These are phyloP conservation scores for Aspergillus ostianus DNA, from an alignment of 495 filamentous ascomycete genomes.

Conservation along the genomic window DNA sequence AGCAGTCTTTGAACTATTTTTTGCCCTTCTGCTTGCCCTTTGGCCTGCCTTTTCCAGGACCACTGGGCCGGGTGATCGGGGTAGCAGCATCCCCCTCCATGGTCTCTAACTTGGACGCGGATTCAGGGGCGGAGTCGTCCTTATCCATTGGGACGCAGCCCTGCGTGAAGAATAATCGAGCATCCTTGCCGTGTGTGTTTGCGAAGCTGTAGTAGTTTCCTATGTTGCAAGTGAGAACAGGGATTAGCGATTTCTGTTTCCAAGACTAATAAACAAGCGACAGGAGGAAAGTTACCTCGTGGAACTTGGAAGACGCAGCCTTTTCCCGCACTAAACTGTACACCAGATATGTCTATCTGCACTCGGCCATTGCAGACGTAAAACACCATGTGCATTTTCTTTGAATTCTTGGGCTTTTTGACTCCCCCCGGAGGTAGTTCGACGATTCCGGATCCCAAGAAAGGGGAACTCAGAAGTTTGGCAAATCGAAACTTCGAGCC, in stretches of 20 bases:
- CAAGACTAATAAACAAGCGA: background rate
- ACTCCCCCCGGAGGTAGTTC: conserved; percentile 77
- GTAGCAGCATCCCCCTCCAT: conserved; percentile 31
- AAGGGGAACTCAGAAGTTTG: conserved; percentile 78
- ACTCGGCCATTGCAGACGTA: conserved; percentile 81
- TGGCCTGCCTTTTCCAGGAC: conserved; percentile 34
- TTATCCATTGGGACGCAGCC: conserved; percentile 55
- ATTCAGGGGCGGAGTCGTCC: conserved; percentile 26
- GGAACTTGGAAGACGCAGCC: conserved; percentile 93
- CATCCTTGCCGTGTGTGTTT: conserved; percentile 65
- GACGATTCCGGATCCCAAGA: conserved; percentile 85
- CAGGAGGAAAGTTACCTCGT: conserved; percentile 64
- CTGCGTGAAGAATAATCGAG: conserved; percentile 82
- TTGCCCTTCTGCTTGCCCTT: conserved; percentile 41
- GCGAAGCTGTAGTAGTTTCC: conserved; percentile 83
- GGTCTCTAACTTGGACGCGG: conserved; percentile 25
- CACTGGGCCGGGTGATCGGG: conserved; percentile 17
- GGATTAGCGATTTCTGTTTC: background rate
- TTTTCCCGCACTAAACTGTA: conserved; percentile 76
- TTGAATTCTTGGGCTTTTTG: conserved; percentile 85
- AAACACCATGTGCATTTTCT: conserved; percentile 94
- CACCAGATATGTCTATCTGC: conserved; percentile 68
- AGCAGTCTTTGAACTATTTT: conserved; percentile 11
- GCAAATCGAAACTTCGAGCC: conserved; percentile 78
- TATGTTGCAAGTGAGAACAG: conserved; percentile 27